A percentile compares a stretch with the other conserved stretches of the same genome.
Conservation (phyloP, 176 grass and related monocot genomes). For the Oryza glaberrima region DNA sequence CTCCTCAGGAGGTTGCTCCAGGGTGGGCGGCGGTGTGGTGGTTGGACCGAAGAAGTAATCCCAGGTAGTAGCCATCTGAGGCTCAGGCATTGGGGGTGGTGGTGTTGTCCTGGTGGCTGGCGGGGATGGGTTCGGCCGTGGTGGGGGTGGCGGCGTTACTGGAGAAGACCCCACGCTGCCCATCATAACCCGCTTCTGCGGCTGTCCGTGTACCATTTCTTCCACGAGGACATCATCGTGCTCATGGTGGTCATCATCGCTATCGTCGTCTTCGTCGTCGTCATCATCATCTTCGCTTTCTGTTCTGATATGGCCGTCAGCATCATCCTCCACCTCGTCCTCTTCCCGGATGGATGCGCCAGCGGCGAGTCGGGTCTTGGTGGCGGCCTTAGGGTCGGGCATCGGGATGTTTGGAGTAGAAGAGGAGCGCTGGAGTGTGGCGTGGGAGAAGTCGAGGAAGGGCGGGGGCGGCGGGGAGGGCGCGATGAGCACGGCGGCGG, state of each 20-base stretch:
- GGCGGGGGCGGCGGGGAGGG: constrained; percentile 62
- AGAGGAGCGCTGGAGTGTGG: constrained; percentile 66
- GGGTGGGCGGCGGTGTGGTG: constrained; percentile 62
- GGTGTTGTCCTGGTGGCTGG: constrained; percentile 4
- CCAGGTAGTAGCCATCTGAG: constrained; percentile 62
- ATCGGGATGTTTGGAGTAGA: constrained; percentile 83
- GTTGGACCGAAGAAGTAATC: constrained; percentile 60
- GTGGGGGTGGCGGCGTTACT: constrained; percentile 52
- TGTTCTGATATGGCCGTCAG: constrained; percentile 40
- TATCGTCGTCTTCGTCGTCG: not conserved
- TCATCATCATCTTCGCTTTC: constrained; percentile 39
- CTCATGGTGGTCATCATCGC: constrained; percentile 52
- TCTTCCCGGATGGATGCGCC: constrained; percentile 68
- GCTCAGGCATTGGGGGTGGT: constrained; percentile 33
- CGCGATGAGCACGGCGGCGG: constrained; percentile 13
- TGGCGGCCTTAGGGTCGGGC: constrained; percentile 35
- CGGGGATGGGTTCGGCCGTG: constrained; percentile 41
- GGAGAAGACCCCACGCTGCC: constrained; percentile 61
- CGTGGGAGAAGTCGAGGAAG: constrained; percentile 37
- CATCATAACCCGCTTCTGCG: constrained; percentile 19
- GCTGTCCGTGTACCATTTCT: constrained; percentile 36
- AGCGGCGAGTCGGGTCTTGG: constrained; percentile 35
- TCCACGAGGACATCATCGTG: constrained; percentile 55
- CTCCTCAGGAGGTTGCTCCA: constrained; percentile 60
- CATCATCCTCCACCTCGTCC: constrained; percentile 55